Evolutionary conservation across 2,329 filamentous ascomycete species (phyloP).

Genomic region (Cadophora luteo-olivacea): DNA sequence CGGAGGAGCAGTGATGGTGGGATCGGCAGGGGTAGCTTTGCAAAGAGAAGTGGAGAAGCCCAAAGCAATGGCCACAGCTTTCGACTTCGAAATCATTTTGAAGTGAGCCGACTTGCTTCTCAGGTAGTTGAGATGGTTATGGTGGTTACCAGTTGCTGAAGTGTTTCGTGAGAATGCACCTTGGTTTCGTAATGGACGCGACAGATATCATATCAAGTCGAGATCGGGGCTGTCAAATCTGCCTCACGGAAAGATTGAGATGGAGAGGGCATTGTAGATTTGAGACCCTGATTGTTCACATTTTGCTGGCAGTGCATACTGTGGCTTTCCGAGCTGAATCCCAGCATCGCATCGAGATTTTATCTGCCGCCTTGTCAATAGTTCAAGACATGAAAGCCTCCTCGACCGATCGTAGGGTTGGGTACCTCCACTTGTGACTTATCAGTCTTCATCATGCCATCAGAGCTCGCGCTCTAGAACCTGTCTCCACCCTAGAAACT

Average conservation of each 20-base stretch:
- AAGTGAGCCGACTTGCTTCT: not conserved
- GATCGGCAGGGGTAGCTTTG: not conserved
- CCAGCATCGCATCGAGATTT: not conserved
- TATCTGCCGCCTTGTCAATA: not conserved
- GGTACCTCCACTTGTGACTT: not conserved
- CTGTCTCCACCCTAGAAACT: not conserved
- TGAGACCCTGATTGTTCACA: not conserved
- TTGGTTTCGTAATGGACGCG: not conserved
- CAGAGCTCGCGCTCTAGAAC: not conserved
- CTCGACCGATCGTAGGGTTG: not conserved
- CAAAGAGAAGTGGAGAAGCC: not conserved
- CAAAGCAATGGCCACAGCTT: not conserved
- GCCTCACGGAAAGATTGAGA: not conserved
- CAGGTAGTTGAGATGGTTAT: not conserved
- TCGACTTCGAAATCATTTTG: not conserved
- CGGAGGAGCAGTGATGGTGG: not conserved
- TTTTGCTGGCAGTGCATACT: not conserved
- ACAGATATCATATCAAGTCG: not conserved
- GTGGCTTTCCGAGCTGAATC: conserved; percentile 8
- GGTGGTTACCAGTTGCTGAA: not conserved
- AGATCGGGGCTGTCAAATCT: not conserved
- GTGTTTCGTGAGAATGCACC: not conserved
- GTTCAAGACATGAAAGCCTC: not conserved
- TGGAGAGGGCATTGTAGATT: not conserved
- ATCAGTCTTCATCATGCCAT: not conserved